Evolutionary conservation across 148 eudicot genomes (phyloP), one percentile per base, ranked within the genome.

Genomic region (Rhododendron mucronatum): DNA sequence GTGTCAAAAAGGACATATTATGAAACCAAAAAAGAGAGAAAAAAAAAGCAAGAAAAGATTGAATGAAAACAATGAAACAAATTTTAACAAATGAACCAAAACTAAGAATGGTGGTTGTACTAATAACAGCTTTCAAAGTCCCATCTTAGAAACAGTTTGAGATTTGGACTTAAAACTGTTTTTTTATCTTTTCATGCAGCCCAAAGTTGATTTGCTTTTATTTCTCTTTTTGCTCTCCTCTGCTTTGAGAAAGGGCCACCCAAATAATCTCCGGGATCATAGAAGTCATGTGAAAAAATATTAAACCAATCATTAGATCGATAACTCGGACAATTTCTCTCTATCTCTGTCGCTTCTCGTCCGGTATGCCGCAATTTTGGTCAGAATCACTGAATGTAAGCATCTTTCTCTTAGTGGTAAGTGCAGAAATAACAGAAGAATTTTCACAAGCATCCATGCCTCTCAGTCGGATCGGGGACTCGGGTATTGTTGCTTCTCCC

Each of bases 371-470:
- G 33, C 48, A 59, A 78, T 78, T 63, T n/a, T 85, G 86, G 81
- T 87, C 78, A 71, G 18, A 6, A 9, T 80, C 84, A 10, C 53
- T 10, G 67, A 86, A 86, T n/a, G 30, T 20, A 47, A 88, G 86
- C 76, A 87, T 86, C 82, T 85, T 90, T 65, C 90, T 73, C 83
- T 90, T 90, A 5, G 82, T 59, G 71, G 76, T 69, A 10, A 61
- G 71, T 80, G n/a, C 83, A 61, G 88, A 73, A 71, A 63, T 53
- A 77, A 76, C 41, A 28, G 81, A 67, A 44, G 88, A 83, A 80
- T 50, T 83, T 83, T 47, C 89, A 79, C 57, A 48, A 80, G 18
- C 50, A 47, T 87, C 73, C 3, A 44, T 50, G 51, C 77, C 83
- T 63, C 89, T 79, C 48, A 76, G 77, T 28, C 41, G 76, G 39